These are phyloP conservation scores for Xylariaceae sp. DNA, from an alignment of 2,329 filamentous ascomycete species.

Conservation along the genomic window DNA sequence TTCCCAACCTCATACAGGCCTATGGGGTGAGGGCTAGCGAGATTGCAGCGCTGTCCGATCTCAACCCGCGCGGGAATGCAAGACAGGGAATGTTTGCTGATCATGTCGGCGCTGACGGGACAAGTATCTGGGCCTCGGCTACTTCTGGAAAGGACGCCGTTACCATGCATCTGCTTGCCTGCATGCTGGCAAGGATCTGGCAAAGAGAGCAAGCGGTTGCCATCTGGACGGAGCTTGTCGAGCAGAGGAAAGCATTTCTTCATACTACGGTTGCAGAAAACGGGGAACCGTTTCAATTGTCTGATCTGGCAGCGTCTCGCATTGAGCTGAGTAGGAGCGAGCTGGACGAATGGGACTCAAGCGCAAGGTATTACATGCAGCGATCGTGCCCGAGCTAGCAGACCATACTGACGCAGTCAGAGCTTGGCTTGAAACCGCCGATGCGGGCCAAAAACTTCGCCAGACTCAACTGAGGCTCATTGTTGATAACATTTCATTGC, in stretches of 20 bases:
- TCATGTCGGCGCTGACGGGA: slow-evolving; percentile 14
- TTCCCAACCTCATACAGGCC: slow-evolving; percentile 12
- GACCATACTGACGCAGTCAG: no score
- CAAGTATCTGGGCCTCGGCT: slow-evolving; percentile 18
- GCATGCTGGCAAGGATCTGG: slow-evolving; percentile 20
- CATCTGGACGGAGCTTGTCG: slow-evolving; percentile 19
- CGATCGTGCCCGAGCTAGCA: no score
- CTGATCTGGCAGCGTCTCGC: no score
- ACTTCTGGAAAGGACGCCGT: slow-evolving; percentile 15
- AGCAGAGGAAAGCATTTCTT: not conserved
- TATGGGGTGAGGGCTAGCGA: slow-evolving; percentile 16
- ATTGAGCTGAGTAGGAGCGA: slow-evolving; percentile 1
- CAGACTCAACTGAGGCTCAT: slow-evolving; percentile 12
- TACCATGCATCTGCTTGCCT: slow-evolving; percentile 15
- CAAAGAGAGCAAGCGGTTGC: slow-evolving; percentile 13
- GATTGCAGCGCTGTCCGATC: slow-evolving; percentile 7
- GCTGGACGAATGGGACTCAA: slow-evolving; percentile 34
- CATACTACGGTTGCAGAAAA: not conserved
- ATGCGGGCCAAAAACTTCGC: slow-evolving; percentile 31
- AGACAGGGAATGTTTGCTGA: slow-evolving; percentile 6
- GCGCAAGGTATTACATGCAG: no score
- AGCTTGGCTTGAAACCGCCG: slow-evolving; percentile 36
- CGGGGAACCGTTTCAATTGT: no score
- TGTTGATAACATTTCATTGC: not conserved
- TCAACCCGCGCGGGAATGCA: slow-evolving; percentile 2